A percentile compares a stretch with the other conserved stretches of the same genome.
These are phyloP conservation scores for Trypanosoma avium DNA, from an alignment of 208 protist genomes.

Conservation along the genomic window DNA sequence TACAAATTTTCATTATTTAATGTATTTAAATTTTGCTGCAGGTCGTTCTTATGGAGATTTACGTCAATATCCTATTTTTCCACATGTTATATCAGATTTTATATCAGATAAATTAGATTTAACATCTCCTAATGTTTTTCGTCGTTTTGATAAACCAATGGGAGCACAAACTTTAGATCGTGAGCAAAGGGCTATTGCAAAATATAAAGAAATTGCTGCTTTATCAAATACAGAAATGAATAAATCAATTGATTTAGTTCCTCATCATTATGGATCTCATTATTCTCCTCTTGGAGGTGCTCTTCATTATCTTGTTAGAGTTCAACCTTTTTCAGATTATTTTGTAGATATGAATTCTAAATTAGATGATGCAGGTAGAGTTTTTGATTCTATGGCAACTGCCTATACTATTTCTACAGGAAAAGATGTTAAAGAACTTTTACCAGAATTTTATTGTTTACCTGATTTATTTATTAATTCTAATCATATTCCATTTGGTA, in stretches of 20 bases:
- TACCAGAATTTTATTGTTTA: constrained; percentile 83
- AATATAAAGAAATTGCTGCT: constrained; percentile 50
- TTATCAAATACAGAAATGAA: not conserved
- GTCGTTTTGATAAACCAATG: constrained; percentile 88
- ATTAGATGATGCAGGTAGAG: constrained; percentile 33
- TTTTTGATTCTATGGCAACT: constrained; percentile 36
- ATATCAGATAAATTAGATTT: constrained; percentile 53
- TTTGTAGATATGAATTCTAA: constrained; percentile 41
- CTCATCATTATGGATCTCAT: constrained; percentile 93
- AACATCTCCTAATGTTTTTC: constrained; percentile 39
- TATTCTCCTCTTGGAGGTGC: constrained; percentile 87
- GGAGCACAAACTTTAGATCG: constrained; percentile 68
- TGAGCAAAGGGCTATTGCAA: constrained; percentile 37
- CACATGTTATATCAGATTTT: constrained; percentile 88
- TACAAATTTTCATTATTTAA: constrained; percentile 87
- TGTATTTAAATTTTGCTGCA: constrained; percentile 79
- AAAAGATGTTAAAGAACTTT: constrained; percentile 88
- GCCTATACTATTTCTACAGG: constrained; percentile 29
- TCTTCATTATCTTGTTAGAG: constrained; percentile 87
- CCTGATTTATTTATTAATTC: constrained; percentile 69
- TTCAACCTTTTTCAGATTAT: constrained; percentile 92
- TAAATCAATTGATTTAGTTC: constrained; percentile 31
- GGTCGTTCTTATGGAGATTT: constrained; percentile 82
- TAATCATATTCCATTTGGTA: constrained; percentile 52
- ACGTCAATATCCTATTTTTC: constrained; percentile 87